These are phyloP conservation scores for Penicillium paradoxum DNA, from an alignment of 495 filamentous ascomycete species.

Conservation along the genomic window DNA sequence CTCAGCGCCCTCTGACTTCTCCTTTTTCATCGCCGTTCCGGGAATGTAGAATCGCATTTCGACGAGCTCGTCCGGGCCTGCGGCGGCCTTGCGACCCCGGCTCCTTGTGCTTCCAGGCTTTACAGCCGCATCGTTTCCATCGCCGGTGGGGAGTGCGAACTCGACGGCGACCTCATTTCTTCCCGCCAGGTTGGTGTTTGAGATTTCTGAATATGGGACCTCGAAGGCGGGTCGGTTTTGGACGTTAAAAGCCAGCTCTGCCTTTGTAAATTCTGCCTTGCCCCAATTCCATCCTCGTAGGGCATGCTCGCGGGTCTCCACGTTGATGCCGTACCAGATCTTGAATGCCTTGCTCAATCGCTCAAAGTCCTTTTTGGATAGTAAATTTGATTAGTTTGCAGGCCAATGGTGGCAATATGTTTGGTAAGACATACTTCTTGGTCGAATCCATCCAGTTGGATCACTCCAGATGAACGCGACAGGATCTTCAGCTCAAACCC, in stretches of 20 bases:
- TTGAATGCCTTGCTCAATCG: constrained; percentile 88
- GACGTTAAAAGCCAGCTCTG: constrained; percentile 92
- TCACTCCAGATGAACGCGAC: constrained; percentile 73
- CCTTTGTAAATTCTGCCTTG: constrained; percentile 93
- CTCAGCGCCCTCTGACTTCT: constrained; percentile 68
- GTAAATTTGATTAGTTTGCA: neutral
- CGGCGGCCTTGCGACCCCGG: constrained; percentile 82
- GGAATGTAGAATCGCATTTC: constrained; percentile 99
- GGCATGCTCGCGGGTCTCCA: constrained; percentile 89
- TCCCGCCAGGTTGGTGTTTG: constrained; percentile 95
- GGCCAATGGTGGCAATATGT: neutral
- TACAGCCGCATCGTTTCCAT: constrained; percentile 66
- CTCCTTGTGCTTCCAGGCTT: constrained; percentile 67
- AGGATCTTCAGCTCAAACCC: constrained; percentile 92
- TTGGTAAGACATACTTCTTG: constrained; percentile 61
- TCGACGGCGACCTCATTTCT: constrained; percentile 98
- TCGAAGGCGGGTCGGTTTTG: constrained; percentile 97
- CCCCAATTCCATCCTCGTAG: constrained; percentile 99
- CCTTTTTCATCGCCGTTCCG: constrained; percentile 80
- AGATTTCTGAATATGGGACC: constrained; percentile 94
- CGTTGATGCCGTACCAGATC: constrained; percentile 88
- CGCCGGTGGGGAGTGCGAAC: constrained; percentile 63
- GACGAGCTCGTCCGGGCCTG: constrained; percentile 84
- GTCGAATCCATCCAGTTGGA: constrained; percentile 92
- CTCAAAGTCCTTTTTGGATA: constrained; percentile 74